A percentile compares a stretch with the other conserved stretches of the same genome.
phyloP scores from a whole-genome alignment of 306 rosid species.

The Urtica urens region DNA sequence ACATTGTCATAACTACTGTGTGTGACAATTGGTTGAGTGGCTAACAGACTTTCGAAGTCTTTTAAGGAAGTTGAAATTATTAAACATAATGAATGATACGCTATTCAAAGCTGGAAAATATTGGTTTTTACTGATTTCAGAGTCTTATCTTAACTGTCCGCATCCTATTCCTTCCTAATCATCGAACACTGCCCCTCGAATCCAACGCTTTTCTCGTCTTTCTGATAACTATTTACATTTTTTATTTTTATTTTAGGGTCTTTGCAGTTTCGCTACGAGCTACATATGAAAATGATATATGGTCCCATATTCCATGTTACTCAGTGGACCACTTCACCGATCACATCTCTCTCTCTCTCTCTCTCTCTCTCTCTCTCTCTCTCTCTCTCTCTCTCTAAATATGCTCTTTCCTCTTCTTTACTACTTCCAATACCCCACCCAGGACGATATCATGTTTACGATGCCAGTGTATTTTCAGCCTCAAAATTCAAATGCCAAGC shows the following conservation, averaged over 20 bases:
- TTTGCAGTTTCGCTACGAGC: neutral
- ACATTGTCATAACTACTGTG: too few relatives aligned
- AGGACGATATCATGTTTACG: neutral
- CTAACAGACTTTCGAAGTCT: too few relatives aligned
- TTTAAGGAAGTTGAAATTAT: too few relatives aligned
- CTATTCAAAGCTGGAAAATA: too few relatives aligned
- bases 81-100: too few relatives aligned
- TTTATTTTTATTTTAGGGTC: conserved; percentile 13
- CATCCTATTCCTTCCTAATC: neutral
- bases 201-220: neutral
- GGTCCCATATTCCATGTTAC: conserved; percentile 43
- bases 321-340: conserved; percentile 32
- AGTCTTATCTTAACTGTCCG: conserved; percentile 2
- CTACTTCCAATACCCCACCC: neutral
- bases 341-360: conserved; percentile 1
- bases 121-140: conserved; percentile 8
- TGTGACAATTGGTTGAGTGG: too few relatives aligned
- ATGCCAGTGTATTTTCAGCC: neutral
- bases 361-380: neutral
- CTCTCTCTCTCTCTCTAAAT: neutral
- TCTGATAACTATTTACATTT: neutral
- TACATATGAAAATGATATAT: neutral
- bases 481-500: neutral
- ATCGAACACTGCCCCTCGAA: conserved; percentile 13
- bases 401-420: neutral